phyloP scores from a whole-genome alignment of 1,284 basidiomycete species.

The Apiotrichum gracile region DNA sequence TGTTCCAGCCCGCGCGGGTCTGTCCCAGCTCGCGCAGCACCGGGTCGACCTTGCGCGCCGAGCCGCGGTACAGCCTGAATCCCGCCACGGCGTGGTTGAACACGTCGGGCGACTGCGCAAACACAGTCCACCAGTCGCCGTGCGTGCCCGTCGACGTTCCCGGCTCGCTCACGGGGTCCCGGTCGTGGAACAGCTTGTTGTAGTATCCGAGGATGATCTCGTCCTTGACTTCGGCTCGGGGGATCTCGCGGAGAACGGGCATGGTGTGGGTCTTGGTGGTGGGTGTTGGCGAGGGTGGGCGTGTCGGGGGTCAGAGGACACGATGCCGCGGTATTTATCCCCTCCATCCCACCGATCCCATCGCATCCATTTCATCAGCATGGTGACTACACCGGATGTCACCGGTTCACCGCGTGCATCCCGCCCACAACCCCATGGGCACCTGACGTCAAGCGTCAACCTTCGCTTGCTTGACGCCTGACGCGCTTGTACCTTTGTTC shows the following conservation, averaged over 20 bases:
- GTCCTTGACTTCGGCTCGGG: not conserved
- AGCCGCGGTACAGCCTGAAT: not conserved
- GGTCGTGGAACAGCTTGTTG: not conserved
- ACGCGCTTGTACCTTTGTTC: too few species aligned
- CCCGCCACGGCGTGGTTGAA: constrained; percentile 2
- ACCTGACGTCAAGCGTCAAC: too few species aligned
- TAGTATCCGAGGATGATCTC: not conserved
- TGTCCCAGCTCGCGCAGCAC: constrained; percentile 2
- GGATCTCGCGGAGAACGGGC: not conserved
- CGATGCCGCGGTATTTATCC: too few species aligned
- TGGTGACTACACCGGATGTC: too few species aligned
- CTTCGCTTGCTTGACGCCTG: too few species aligned
- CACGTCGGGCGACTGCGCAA: not conserved
- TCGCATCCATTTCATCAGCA: too few species aligned
- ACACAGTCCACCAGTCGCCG: constrained; percentile 2
- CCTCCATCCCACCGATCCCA: too few species aligned
- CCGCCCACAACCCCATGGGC: too few species aligned
- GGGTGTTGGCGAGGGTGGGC: too few species aligned
- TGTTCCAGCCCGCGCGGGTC: not conserved
- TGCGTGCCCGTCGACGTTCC: constrained; percentile 3
- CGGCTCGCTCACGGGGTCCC: not conserved
- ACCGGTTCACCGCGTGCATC: too few species aligned
- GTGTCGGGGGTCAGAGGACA: too few species aligned
- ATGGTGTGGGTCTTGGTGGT: too few species aligned
- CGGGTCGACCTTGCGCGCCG: not conserved